These are phyloP conservation scores for Acanthamoeba sp. DNA, from an alignment of 208 protist genomes.

Conservation along the genomic window DNA sequence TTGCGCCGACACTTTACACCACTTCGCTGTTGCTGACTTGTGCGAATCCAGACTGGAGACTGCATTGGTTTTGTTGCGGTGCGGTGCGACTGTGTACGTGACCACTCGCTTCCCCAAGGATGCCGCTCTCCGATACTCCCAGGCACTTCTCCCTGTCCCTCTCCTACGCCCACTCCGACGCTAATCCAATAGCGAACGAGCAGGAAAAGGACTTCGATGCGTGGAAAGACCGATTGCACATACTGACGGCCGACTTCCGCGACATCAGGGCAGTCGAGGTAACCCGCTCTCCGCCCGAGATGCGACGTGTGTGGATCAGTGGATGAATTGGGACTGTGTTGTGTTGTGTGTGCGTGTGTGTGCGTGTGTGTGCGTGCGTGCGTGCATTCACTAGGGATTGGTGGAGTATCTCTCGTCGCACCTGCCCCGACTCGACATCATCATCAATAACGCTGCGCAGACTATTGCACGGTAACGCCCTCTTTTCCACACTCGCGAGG, in stretches of 20 bases:
- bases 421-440: neutral
- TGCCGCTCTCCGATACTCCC: constrained; percentile 90
- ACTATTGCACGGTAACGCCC: neutral
- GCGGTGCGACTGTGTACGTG: constrained; percentile 85
- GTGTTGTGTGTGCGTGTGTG: too few species aligned
- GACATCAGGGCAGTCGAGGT: constrained; percentile 94
- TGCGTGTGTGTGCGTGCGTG: neutral
- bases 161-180: constrained; percentile 79
- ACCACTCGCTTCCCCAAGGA: constrained; percentile 88
- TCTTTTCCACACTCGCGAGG: constrained; percentile 70
- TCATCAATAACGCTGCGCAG: constrained; percentile 59
- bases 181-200: too few species aligned
- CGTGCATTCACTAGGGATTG: neutral
- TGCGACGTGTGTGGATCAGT: too few species aligned
- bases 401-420: constrained; percentile 77
- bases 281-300: too few species aligned
- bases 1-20: neutral
- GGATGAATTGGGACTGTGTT: too few species aligned
- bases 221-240: constrained; percentile 94
- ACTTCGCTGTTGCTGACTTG: neutral
- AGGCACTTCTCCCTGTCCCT: constrained; percentile 1
- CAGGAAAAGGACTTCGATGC: constrained; percentile 92
- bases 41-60: neutral
- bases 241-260: constrained; percentile 95
- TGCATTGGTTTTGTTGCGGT: constrained; percentile 81